Evolutionary conservation across 441 rosid species (phyloP).

Genomic region (Biscutella laevigata): DNA sequence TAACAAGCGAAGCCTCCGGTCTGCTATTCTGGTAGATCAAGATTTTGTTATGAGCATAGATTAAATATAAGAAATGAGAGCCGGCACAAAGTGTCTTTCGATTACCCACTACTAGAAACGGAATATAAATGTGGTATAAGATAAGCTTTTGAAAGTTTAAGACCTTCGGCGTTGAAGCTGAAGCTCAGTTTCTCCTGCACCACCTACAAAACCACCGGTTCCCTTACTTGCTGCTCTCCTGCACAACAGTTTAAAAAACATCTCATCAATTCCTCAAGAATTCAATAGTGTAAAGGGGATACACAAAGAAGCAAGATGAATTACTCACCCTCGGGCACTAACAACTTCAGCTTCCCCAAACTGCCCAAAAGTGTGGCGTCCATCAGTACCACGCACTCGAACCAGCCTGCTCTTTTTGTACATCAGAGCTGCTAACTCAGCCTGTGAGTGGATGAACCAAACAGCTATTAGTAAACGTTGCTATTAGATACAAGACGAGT

Average conservation of each 20-base stretch:
- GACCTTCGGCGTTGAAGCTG: slow-evolving; percentile 92
- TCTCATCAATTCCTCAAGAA: slow-evolving; percentile 2
- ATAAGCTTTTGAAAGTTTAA: neutral
- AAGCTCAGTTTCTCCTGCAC: slow-evolving; percentile 98
- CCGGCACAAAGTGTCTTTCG: neutral
- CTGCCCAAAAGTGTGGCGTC: slow-evolving; percentile 63
- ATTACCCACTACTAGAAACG: neutral
- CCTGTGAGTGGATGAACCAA: slow-evolving; percentile 33
- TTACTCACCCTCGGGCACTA: slow-evolving; percentile 83
- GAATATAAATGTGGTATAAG: neutral
- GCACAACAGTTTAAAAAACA: slow-evolving; percentile 16
- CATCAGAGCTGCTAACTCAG: slow-evolving; percentile 84
- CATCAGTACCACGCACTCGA: slow-evolving; percentile 65
- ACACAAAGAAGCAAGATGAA: slow-evolving; percentile 10
- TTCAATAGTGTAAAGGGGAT: neutral
- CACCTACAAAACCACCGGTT: slow-evolving; percentile 67
- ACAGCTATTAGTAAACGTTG: slow-evolving; percentile 8
- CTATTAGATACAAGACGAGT: neutral
- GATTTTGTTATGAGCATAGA: neutral
- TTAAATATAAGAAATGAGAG: neutral
- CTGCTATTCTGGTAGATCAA: slow-evolving; percentile 51
- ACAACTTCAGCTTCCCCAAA: slow-evolving; percentile 93
- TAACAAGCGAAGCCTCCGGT: slow-evolving; percentile 52
- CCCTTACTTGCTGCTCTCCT: slow-evolving; percentile 92
- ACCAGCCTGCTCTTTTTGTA: slow-evolving; percentile 86